Conservation (phyloP, 176 grass and related monocot species). For the Thalia dealbata region DNA sequence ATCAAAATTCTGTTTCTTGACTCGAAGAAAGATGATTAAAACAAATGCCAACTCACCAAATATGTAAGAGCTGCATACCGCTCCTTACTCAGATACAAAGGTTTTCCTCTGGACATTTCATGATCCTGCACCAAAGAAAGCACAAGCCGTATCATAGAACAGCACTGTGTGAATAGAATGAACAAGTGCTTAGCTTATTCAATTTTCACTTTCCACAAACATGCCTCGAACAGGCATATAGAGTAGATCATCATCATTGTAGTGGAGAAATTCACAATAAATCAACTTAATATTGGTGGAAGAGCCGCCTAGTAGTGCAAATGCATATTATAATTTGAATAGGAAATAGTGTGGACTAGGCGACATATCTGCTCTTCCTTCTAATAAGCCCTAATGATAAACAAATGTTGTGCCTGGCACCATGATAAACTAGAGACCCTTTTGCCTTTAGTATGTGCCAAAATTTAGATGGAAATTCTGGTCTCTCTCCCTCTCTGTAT, state of each 20-base stretch:
- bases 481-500: no score
- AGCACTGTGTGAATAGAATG: background rate
- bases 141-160: background rate
- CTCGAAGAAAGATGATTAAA: background rate
- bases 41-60: slow-evolving; percentile 35
- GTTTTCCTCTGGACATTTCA: slow-evolving; percentile 83
- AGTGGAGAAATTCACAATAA: background rate
- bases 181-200: background rate
- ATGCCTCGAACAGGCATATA: background rate
- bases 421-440: no score
- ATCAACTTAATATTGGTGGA: background rate
- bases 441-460: no score
- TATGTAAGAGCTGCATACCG: slow-evolving; percentile 84
- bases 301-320: no score
- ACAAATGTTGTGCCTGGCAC: no score
- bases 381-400: no score
- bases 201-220: background rate
- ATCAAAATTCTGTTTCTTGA: background rate
- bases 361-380: no score
- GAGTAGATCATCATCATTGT: background rate
- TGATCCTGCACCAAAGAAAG: slow-evolving; percentile 52
- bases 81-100: slow-evolving; percentile 89
- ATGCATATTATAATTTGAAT: no score
- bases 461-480: no score
- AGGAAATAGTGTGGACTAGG: no score